Evolutionary conservation across 257 asterid species (phyloP).

Genomic region (Coffea canephora): DNA sequence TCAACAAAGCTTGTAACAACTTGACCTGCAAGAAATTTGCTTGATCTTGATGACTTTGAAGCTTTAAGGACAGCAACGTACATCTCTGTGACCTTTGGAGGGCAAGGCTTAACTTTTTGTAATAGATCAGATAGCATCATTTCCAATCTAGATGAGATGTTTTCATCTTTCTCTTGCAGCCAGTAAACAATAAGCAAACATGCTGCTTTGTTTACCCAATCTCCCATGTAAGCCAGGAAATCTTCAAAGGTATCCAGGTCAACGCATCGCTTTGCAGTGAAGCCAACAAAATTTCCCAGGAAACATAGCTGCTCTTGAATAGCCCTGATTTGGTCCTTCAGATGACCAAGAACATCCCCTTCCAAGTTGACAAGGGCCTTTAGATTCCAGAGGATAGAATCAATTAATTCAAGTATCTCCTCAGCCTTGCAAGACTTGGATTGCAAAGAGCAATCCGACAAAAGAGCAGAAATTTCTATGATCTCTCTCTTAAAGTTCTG

Average conservation of each 20-base stretch:
- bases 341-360: not conserved
- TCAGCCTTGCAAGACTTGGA: not conserved
- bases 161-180: slow-evolving; percentile 5
- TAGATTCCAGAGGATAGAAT: not conserved
- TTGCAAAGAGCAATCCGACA: not conserved
- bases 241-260: not conserved
- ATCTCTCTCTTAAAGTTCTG: not conserved
- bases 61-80: not conserved
- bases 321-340: not conserved
- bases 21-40: not conserved
- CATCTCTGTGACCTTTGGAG: not conserved
- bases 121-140: not conserved
- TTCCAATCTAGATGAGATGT: not conserved
- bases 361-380: not conserved
- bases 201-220: slow-evolving; percentile 2
- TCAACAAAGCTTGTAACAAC: not conserved
- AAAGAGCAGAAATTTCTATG: not conserved
- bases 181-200: not conserved
- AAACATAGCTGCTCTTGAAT: not conserved
- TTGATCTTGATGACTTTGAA: not conserved
- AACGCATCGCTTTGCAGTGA: not conserved
- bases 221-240: not conserved
- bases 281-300: not conserved
- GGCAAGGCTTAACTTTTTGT: not conserved
- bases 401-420: not conserved